phyloP scores from a whole-genome alignment of 805 yeast species.

The Starmerella davenportii region DNA sequence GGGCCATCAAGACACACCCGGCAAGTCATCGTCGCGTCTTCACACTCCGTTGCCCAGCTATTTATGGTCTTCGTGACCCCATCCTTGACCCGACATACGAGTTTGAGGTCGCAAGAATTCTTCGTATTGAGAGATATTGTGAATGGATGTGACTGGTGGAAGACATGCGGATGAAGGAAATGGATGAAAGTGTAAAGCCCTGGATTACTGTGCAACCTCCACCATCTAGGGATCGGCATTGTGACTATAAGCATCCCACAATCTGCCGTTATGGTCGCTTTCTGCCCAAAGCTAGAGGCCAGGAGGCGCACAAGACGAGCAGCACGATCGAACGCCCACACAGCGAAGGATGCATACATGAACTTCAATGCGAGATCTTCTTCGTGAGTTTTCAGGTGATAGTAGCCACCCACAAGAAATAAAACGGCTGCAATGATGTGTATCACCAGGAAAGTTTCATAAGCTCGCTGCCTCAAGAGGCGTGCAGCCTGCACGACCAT shows the following conservation, averaged over 20 bases:
- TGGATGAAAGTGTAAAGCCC: conserved; percentile 42
- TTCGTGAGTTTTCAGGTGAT: conserved; percentile 25
- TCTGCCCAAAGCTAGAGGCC: conserved; percentile 1
- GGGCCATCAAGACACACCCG: conserved; percentile 41
- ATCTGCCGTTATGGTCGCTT: conserved; percentile 5
- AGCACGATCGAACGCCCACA: conserved; percentile 57
- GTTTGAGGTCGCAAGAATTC: conserved; percentile 13
- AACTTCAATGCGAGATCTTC: conserved; percentile 19
- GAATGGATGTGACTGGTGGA: conserved; percentile 66
- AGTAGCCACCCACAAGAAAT: conserved; percentile 36
- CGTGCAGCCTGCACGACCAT: conserved; percentile 31
- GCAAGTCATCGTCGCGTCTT: conserved; percentile 3
- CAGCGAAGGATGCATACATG: conserved; percentile 35
- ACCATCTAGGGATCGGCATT: conserved; percentile 27
- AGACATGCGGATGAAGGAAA: conserved; percentile 29
- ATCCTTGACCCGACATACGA: conserved; percentile 24
- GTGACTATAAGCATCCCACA: conserved; percentile 16
- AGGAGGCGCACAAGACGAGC: conserved; percentile 36
- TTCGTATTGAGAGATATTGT: conserved; percentile 23
- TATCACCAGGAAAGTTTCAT: conserved; percentile 37
- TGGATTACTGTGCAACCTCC: conserved; percentile 30
- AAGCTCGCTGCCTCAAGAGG: conserved; percentile 32
- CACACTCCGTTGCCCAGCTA: background rate
- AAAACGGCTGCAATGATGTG: conserved; percentile 37
- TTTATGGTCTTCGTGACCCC: conserved; percentile 32